Conservation (phyloP, 2,329 filamentous ascomycete genomes). For the Colletotrichum noveboracense region DNA sequence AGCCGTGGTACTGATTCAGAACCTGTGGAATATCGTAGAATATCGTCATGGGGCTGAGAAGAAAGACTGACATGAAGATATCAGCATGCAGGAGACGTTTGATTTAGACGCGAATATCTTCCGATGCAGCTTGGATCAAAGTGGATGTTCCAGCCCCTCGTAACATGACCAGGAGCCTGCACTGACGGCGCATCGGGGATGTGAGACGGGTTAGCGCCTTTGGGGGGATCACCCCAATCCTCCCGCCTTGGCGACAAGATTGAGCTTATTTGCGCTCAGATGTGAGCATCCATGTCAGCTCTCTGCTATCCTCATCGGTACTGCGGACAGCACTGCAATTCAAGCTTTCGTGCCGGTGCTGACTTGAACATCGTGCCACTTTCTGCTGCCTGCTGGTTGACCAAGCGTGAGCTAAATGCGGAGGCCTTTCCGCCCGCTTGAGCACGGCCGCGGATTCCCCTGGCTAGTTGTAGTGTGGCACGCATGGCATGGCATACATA, state of each 20-base stretch:
- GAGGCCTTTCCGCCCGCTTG: neutral
- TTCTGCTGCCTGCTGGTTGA: neutral
- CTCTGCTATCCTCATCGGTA: neutral
- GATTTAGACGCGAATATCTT: neutral
- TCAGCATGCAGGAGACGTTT: neutral
- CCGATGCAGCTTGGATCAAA: neutral
- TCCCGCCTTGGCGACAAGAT: neutral
- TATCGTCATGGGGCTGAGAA: neutral
- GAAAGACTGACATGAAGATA: neutral
- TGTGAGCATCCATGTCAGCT: neutral
- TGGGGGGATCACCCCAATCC: neutral
- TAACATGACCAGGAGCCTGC: neutral
- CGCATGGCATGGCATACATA: neutral
- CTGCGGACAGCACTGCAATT: neutral
- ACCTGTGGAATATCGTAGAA: neutral
- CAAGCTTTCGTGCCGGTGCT: neutral
- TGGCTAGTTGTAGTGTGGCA: neutral
- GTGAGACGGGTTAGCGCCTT: neutral
- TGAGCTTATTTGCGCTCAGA: neutral
- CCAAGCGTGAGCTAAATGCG: neutral
- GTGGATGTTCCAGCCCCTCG: neutral
- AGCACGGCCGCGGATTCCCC: neutral
- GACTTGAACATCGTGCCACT: neutral
- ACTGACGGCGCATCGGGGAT: neutral
- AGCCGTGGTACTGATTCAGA: neutral